phyloP scores from a whole-genome alignment of 2,329 filamentous ascomycete species.

The Pyrenochaeta sp. region DNA sequence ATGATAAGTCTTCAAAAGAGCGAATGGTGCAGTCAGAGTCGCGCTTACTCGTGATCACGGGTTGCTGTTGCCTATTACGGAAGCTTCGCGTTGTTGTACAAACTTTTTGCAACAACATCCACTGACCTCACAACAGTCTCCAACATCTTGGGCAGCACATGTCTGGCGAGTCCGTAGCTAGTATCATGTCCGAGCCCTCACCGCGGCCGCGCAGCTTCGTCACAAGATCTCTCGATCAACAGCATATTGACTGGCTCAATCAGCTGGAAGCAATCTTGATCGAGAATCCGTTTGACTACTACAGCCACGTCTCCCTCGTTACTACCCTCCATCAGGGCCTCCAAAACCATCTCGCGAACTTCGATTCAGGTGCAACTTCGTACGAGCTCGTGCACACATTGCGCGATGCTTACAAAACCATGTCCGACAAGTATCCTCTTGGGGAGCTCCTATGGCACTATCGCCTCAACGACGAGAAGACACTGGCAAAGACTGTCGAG shows the following conservation, averaged over 20 bases:
- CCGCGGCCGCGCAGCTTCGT: constrained; percentile 54
- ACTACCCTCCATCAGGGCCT: constrained; percentile 59
- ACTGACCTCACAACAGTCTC: constrained; percentile 23
- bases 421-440: constrained; percentile 72
- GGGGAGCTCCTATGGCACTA: constrained; percentile 82
- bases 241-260: constrained; percentile 54
- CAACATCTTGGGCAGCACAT: constrained; percentile 47
- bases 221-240: constrained; percentile 53
- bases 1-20: neutral
- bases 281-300: constrained; percentile 60
- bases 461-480: constrained; percentile 77
- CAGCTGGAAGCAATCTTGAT: constrained; percentile 54
- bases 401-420: constrained; percentile 62
- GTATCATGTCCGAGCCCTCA: constrained; percentile 59
- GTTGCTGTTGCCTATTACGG: constrained; percentile 26
- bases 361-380: constrained; percentile 46
- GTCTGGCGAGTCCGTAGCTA: constrained; percentile 55
- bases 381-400: constrained; percentile 58
- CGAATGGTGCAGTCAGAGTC: constrained; percentile 12
- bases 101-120: constrained; percentile 12
- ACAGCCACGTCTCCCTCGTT: constrained; percentile 58
- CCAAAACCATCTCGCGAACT: constrained; percentile 48
- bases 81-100: constrained; percentile 16
- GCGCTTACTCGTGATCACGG: constrained; percentile 25
- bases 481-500: constrained; percentile 68